phyloP scores from a whole-genome alignment of 805 yeast genomes.

The Metschnikowia lochheadii region DNA sequence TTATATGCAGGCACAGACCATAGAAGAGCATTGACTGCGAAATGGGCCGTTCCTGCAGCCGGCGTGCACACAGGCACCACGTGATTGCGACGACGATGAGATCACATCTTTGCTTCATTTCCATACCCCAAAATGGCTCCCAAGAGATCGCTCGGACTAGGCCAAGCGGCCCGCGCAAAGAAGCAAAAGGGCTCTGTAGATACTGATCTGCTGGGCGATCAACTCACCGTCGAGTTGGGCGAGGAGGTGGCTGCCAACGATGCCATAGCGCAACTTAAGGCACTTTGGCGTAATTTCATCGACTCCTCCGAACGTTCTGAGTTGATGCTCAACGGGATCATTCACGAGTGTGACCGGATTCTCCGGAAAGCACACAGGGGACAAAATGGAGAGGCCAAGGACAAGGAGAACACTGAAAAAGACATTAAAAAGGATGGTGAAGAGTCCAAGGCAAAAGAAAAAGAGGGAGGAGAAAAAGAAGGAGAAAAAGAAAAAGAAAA shows the following conservation, averaged over 20 bases:
- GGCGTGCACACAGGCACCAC: not conserved
- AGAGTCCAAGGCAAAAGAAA: not conserved
- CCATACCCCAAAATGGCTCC: constrained; percentile 14
- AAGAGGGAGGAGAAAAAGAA: not conserved
- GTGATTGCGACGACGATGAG: not conserved
- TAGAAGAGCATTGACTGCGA: not conserved
- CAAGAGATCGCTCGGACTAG: constrained; percentile 39
- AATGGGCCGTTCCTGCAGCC: not conserved
- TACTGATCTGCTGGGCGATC: constrained; percentile 15
- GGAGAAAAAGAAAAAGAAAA: constrained; percentile 7
- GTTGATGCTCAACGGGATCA: constrained; percentile 69
- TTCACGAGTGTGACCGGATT: constrained; percentile 88
- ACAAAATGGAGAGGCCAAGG: not conserved
- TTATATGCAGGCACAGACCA: not conserved
- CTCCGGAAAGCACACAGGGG: constrained; percentile 41
- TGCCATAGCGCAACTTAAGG: constrained; percentile 71
- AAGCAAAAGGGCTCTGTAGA: constrained; percentile 16
- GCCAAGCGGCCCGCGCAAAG: constrained; percentile 29
- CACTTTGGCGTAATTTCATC: constrained; percentile 64
- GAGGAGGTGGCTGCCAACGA: constrained; percentile 72
- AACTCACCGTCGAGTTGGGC: constrained; percentile 56
- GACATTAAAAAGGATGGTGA: not conserved
- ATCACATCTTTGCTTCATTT: not conserved
- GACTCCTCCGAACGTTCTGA: constrained; percentile 57
- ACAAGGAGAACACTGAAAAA: not conserved